Conservation (phyloP, 192 early-diverging fungal species). For the Gonapodya prolifera region DNA sequence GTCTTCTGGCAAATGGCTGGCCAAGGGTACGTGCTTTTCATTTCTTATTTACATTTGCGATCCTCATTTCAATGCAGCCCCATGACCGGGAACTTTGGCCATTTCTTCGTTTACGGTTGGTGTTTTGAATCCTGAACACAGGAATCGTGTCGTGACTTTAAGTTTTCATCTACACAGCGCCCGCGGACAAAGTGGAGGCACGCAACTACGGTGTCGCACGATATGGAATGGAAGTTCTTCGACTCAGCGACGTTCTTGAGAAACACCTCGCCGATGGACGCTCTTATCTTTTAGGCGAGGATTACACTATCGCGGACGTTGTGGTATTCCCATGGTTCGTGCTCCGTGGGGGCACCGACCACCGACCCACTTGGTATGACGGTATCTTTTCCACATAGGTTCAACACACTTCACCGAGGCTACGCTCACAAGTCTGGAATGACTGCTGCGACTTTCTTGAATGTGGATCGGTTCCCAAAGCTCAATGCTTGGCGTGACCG, state of each 20-base stretch:
- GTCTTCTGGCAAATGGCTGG: slow-evolving; percentile 4
- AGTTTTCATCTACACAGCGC: no score
- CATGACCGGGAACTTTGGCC: slow-evolving; percentile 5
- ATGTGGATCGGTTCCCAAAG: background rate
- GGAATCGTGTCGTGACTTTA: no score
- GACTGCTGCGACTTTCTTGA: background rate
- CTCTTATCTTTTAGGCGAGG: background rate
- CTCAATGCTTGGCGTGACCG: slow-evolving; percentile 1
- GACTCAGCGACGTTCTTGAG: background rate
- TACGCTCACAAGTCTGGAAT: background rate
- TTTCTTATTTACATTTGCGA: no score
- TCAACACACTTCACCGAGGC: background rate
- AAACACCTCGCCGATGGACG: background rate
- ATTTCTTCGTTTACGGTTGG: background rate
- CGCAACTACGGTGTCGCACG: slow-evolving; percentile 6
- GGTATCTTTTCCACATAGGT: background rate
- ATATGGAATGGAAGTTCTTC: slow-evolving; percentile 3
- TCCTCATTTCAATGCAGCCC: no score
- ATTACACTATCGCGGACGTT: slow-evolving; percentile 1
- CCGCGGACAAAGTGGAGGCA: background rate
- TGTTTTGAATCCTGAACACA: background rate
- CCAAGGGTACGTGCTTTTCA: no score
- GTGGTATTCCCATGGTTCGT: slow-evolving; percentile 1
- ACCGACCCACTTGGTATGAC: background rate
- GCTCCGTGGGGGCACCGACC: background rate